Evolutionary conservation across 2,329 filamentous ascomycete species (phyloP).

Genomic region (Pseudogymnoascus sp.): DNA sequence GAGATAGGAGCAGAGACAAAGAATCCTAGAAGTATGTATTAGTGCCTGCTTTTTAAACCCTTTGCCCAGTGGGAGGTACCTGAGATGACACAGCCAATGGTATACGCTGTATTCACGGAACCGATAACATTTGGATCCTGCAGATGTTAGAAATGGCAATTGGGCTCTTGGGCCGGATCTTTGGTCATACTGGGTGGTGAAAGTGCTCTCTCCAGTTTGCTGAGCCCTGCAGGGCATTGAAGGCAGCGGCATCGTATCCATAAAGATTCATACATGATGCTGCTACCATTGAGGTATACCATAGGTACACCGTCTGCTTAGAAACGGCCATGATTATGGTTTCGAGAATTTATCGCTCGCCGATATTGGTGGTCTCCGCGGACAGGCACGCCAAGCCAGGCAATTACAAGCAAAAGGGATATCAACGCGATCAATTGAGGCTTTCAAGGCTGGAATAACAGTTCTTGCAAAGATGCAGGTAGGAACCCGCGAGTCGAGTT

Average conservation of each 20-base stretch:
- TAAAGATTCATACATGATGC: slow-evolving; percentile 4
- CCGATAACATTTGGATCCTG: slow-evolving; percentile 5
- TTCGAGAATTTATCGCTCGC: not conserved
- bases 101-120: slow-evolving; percentile 6
- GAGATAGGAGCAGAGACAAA: not conserved
- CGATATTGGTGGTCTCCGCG: not conserved
- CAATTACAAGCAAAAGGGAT: slow-evolving; percentile 1
- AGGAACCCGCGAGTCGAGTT: not conserved
- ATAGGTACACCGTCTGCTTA: slow-evolving; percentile 8
- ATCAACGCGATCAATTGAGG: not conserved
- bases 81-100: not conserved
- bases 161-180: not conserved
- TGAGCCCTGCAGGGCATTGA: slow-evolving; percentile 6
- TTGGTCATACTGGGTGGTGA: not conserved
- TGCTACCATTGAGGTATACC: slow-evolving; percentile 7
- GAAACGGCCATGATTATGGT: not conserved
- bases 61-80: not conserved
- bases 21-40: slow-evolving; percentile 1
- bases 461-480: not conserved
- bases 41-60: not conserved
- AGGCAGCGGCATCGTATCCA: not conserved
- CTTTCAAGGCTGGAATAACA: not conserved
- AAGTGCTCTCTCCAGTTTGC: slow-evolving; percentile 5
- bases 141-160: not conserved
- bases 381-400: not conserved